Base-by-base conservation (phyloP, 306 rosid species). In the cucumber (Cucumis sativus) region DNA sequence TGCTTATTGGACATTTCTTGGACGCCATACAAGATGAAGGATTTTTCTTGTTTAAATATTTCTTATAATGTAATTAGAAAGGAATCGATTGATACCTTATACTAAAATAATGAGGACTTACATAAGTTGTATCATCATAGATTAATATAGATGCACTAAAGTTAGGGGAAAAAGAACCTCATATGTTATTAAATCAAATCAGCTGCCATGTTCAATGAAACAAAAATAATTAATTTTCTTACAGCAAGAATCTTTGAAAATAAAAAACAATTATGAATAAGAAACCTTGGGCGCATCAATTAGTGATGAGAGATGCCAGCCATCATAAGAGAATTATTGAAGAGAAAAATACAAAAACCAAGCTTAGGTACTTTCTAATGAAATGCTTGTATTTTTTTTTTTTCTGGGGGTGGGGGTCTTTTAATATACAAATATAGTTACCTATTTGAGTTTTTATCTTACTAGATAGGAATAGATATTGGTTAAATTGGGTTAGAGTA, bases 201-300 rank as follows among this genome's bases (percentile, higher is more conserved):
- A 45, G 55, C 28, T 45, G 57, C 35, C 39, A 21, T 14, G 20
- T 69, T 21, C 37, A 43, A 43, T 45, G 75, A 69, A 14, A 45
- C 30, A 43, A 23, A 68, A 69, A 69, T 57, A 70, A 70, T 13
- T 23, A 45, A 51, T 70, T 70, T 47, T 21, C 58, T 23, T 47
- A 70, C 58, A 70, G 47, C 57, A 70, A 70, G 59, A 47, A 70
- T 43, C 75, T 70, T 47, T 6, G 20, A 70, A 70, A 70, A 45
- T 47, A 70, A 47, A 65, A 16, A 70, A 45, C n/a, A 14, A 70
- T 70, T 47, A 14, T 17, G 1, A 39, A 67, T 1, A 23, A 23
- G 37, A 70, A 70, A 70, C 75, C 45, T 70, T 70, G 75, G 75
- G 18, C 20, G 23, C 59, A 70, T 70, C 75, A 70, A 70, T 45